Evolutionary conservation across 139 green algal species (phyloP), one percentile per base, ranked within the genome.

Genomic region (Zygnema circumcarinatum): DNA sequence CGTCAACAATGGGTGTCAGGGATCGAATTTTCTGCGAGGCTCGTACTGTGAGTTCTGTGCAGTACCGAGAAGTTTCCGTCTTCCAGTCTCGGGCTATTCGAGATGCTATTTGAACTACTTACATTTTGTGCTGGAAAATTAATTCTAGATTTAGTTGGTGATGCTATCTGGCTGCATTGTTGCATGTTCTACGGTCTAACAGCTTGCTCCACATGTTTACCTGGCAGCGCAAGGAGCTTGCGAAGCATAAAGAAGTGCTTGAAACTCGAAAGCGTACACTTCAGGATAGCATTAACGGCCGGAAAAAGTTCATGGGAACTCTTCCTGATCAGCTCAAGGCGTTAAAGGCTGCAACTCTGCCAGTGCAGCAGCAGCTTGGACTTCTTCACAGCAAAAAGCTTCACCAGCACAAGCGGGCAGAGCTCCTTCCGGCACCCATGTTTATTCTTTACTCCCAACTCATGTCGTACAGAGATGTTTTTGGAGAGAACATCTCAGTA

Each of bases 361-460:
- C 93, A 68, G 53, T 95, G 35, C 87, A 93, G 75, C 32, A 85
- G 76, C 33, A 90, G 22, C 74, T 93, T 32, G 22, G 39, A 1
- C 20, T 91, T 40, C 81, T 74, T 21, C 75, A 88, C 41, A 47
- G 39, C 0, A 67, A 54, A 3, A 42, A 88, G 16, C 74, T 67
- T 1, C 81, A 88, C 40, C 75, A 92, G 25, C 83, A 87, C n/a
- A 42, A 67, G 32, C 52, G 53, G 25, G 88, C 92, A 33, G 83
- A 92, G 35, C 89, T 96, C 41, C 88, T 96, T 33, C 93, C 94
- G 20, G 75, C 88, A 41, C 90, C 93, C 0, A 79, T 96, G 3
- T 95, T 94, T 86, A 82, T 95, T 33, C 42, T 94, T n/a, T 96
- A 94, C 89, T 90, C 90, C 2, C 94, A 95, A 87, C 74, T 96